Conservation (phyloP, 2,329 filamentous ascomycete species). For the Penicillium sp. region DNA sequence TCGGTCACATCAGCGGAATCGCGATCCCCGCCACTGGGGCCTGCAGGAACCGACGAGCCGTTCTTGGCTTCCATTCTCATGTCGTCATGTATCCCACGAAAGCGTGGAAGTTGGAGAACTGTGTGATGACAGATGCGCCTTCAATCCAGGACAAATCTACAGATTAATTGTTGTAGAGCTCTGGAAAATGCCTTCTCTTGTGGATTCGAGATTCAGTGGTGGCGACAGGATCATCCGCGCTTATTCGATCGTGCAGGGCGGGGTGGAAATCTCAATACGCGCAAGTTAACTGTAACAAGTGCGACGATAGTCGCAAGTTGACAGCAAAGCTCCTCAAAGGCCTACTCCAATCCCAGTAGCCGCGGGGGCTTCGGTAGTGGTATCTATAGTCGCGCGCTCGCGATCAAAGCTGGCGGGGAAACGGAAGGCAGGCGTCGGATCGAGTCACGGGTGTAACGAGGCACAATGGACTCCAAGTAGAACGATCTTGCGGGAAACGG, state of each 20-base stretch:
- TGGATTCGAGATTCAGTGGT: constrained; percentile 13
- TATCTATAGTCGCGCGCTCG: constrained; percentile 21
- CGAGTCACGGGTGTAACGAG: constrained; percentile 21
- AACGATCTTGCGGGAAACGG: constrained; percentile 10
- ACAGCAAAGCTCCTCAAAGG: neutral
- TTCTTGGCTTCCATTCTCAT: constrained; percentile 34
- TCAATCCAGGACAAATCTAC: neutral
- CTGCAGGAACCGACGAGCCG: constrained; percentile 34
- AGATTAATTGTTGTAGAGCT: constrained; percentile 3
- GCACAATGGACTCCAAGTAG: constrained; percentile 20
- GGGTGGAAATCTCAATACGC: constrained; percentile 12
- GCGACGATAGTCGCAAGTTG: constrained; percentile 8
- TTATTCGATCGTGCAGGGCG: constrained; percentile 5
- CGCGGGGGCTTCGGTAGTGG: neutral
- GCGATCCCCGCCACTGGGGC: constrained; percentile 36
- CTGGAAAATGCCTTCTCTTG: constrained; percentile 4
- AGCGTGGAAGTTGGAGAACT: too few relatives aligned
- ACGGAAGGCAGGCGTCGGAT: constrained; percentile 11
- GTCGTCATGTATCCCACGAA: constrained; percentile 24
- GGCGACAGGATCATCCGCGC: constrained; percentile 19
- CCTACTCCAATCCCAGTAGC: constrained; percentile 1
- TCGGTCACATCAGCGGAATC: constrained; percentile 36
- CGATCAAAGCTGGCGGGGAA: constrained; percentile 18
- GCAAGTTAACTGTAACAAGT: constrained; percentile 5
- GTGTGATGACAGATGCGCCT: neutral